Conservation (phyloP, 1,139 yeast genomes). For the Lizanozyma gosingica region DNA sequence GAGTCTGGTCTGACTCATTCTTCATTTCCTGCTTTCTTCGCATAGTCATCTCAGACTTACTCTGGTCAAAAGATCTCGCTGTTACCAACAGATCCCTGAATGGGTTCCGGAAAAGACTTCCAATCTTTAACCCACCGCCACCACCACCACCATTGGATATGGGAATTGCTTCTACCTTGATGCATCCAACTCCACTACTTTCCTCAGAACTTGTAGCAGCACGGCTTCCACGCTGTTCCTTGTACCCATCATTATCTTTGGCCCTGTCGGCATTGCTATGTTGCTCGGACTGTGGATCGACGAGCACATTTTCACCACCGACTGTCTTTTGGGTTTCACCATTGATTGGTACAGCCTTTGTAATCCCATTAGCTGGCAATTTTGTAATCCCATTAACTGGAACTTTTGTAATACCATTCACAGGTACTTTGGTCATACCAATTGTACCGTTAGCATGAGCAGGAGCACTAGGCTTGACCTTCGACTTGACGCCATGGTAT, state of each 20-base stretch:
- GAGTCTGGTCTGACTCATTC: not conserved
- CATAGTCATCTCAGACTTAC: not conserved
- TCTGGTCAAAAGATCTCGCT: not conserved
- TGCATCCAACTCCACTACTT: not conserved
- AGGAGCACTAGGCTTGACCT: not conserved
- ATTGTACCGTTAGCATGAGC: not conserved
- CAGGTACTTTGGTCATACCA: not conserved
- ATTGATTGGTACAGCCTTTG: not conserved
- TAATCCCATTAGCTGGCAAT: not conserved
- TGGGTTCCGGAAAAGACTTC: not conserved
- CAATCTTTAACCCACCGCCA: not conserved
- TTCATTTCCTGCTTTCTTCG: not conserved
- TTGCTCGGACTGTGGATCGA: not conserved
- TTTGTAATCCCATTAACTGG: not conserved
- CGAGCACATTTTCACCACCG: no score
- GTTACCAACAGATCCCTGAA: not conserved
- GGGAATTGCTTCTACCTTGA: not conserved
- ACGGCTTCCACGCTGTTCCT: not conserved
- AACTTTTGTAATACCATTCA: not conserved
- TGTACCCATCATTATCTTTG: not conserved
- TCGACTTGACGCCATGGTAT: conserved; percentile 9
- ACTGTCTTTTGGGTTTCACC: no score
- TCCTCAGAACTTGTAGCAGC: not conserved
- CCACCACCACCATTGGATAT: not conserved
- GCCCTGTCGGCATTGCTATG: not conserved